Evolutionary conservation across 1,284 basidiomycete genomes (phyloP), one percentile per base, ranked within the genome.

Genomic region (Farysia itapuensis): DNA sequence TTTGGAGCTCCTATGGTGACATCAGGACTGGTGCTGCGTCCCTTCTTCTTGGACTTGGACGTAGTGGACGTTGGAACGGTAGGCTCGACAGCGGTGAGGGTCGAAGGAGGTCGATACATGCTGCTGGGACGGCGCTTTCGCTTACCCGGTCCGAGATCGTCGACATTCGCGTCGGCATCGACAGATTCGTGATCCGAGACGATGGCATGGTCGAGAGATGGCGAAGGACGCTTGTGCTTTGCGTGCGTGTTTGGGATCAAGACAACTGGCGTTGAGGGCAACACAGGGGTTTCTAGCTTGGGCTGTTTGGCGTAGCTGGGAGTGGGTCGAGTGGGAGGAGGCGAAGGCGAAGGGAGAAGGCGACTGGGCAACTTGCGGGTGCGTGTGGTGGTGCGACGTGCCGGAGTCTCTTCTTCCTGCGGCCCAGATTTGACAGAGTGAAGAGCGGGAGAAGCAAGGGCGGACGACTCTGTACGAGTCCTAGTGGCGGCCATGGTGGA

Each of bases 71-170:
- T 15, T 9, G 54, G 33, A 5, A 47, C 35, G 7, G 48, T 46
- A 7, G 47, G 56, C 7, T 51, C 39, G 30, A 52, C 57, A 3
- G 63, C 45, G 28, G 66, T 69, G 32, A 69, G 43, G 16, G 66
- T 64, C 36, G 64, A 58, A 21, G 66, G 66, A 1, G 66, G 66
- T 28, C 53, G 50, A 42, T 69, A 67, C 67, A 69, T 69, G 47
- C 53, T 52, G 52, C 64, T 66, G 9, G 65, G 66, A 13, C 65
- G 61, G 31, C 65, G 60, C 35, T 67, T 63, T 24, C 64, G 57
- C 37, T 70, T 70, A 7, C 67, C 61, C 1, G 57, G 65, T 2
- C 64, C 39, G 15, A 54, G 32, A 15, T 49, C 42, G 20, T 47
- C 44, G 30, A 16, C 18, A n/a, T 13, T 7, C 15, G 23, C 15